Base-by-base conservation (phyloP, 1,284 basidiomycete species). In the Fomitopsis palustris region DNA sequence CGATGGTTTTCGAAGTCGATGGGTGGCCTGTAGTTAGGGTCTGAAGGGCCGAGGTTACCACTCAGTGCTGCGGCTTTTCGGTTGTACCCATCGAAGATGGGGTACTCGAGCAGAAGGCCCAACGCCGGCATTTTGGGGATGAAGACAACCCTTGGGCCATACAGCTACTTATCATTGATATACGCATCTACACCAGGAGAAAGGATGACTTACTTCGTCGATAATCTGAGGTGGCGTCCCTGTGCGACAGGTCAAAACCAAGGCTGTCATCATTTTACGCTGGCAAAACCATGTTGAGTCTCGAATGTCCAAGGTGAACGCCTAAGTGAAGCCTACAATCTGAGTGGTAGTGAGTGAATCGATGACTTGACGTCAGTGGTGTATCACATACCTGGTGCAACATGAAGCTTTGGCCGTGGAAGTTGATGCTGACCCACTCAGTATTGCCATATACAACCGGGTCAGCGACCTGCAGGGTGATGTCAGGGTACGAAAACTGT, bases 401-500 rank as follows among this genome's bases (percentile, higher is more conserved):
- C 97, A 99, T 99, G 74, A 99, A 99, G 66, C 93, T 96, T 74
- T 99, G 97, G 0, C 96, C 97, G 69, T 98, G 95, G 70, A 98
- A 90, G 64, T 92, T 81, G 35, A 99, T 88, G 54, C 90, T 92
- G 54, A 99, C 87, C 96, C 96, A 99, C 71, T 99, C 96, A 1
- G 93, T 96, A 33, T 88, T 89, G 19, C 93, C 92, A 66, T 95
- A 90, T 4, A 96, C 87, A 4, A 83, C 84, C 27, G 93, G 93
- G 55, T 94, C 90, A 4, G 81, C 74, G 49, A 95, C 78, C 92
- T 94, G 25, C 47, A 10, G 5, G 25, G 14, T 37, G 14, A 2
- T 29, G 25, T 25, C n/a, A 54, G n/a, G 19, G 35, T 10, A 29
- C 7, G 21, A 49, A 14, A n/a, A 10, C 10, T 23, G 14, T 17